Evolutionary conservation across 2,329 filamentous ascomycete species (phyloP), one percentile per base, ranked within the genome.

Genomic region (Fusarium sp.): DNA sequence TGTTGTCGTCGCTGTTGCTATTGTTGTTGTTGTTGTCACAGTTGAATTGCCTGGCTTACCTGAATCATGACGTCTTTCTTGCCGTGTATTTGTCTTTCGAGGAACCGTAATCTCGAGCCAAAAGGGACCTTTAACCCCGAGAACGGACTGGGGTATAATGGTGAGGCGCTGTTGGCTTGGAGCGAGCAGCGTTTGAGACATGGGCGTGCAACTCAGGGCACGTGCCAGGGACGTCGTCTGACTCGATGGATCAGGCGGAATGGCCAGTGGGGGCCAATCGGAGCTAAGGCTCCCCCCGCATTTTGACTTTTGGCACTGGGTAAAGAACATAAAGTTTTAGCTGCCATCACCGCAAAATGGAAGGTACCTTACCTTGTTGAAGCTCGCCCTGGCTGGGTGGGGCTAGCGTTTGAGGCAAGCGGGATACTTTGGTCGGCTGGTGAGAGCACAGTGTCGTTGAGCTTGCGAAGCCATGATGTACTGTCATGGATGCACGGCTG

Each of bases 191-290:
- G 50, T 55, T 62, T 65, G 64, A 67, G 61, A 67, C 64, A 67
- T 47, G 49, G 49, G 52, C 56, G 54, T 57, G 56, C 48, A 56
- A 68, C 42, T 46, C 33, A 36, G 56, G 65, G 68, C 68, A 70
- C 68, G 68, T 70, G 68, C 68, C 59, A 66, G 68, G 66, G 65
- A 66, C 63, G 68, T 70, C 68, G 68, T 70, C 68, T 70, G 68
- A 70, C 68, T 70, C 51, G 59, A 68, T 67, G 65, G 68, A 70
- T 70, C 68, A 70, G 66, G 68, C 67, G 68, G 68, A 66, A 62
- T 60, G 29, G 45, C 41, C 53, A 23, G 67, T 69, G 59, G 67
- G 42, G 65, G 37, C 67, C 67, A 68, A 70, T 70, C 63, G 67
- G 67, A 70, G 65, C 45, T 52, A 66, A 41, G 47, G 56, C 37